Evolutionary conservation across 2,329 filamentous ascomycete species (phyloP).

Genomic region (Keithomyces neogunnii): DNA sequence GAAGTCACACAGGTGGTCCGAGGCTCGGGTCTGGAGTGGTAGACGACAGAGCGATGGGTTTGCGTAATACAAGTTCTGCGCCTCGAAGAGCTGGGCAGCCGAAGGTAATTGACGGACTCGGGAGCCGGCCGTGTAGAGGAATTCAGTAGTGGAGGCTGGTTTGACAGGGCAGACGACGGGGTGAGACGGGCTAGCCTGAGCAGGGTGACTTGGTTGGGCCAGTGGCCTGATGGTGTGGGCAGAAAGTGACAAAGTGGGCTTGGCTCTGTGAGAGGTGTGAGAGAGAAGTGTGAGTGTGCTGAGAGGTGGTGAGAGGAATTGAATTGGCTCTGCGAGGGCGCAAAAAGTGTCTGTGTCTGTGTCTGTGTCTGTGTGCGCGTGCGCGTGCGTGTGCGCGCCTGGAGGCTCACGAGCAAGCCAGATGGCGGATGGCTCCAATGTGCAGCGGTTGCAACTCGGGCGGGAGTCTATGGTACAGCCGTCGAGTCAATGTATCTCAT

Average conservation of each 20-base stretch:
- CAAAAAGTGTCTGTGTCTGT: background rate
- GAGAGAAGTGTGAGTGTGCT: background rate
- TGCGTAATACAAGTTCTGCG: conserved; percentile 16
- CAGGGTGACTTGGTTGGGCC: background rate
- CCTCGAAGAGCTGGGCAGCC: conserved; percentile 6
- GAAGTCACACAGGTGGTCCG: conserved; percentile 15
- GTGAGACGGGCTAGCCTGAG: background rate
- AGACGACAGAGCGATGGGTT: conserved; percentile 12
- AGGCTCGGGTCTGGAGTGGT: conserved; percentile 11
- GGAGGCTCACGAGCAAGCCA: background rate
- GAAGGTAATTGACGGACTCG: conserved; percentile 9
- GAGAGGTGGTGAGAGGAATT: background rate
- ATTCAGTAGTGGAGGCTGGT: conserved; percentile 3
- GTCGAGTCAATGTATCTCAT: background rate
- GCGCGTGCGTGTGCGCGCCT: background rate
- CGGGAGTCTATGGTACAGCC: background rate
- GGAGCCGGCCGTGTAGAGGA: background rate
- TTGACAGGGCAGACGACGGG: background rate
- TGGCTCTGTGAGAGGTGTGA: conserved; percentile 1
- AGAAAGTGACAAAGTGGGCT: background rate
- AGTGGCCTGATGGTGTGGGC: background rate
- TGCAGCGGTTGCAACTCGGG: too few species aligned
- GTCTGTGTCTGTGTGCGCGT: background rate
- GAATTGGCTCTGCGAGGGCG: background rate
- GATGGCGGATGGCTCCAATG: background rate